Evolutionary conservation across 2,329 filamentous ascomycete species (phyloP), one percentile per base, ranked within the genome.

Genomic region (Alternaria angustiovoidea): DNA sequence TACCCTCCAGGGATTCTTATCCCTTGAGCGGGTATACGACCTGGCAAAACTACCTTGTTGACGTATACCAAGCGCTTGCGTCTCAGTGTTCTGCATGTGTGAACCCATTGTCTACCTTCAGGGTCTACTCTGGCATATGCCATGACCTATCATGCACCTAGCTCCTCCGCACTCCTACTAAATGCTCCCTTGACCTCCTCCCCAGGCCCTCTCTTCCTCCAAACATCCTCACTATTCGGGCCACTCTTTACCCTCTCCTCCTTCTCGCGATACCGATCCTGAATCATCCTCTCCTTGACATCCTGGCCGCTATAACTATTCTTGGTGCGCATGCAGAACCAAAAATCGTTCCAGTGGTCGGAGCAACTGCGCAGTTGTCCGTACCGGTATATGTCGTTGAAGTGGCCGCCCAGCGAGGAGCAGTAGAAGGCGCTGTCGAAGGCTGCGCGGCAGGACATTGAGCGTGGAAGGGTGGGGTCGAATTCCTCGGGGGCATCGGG

Each of bases 381-480:
- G 75, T 93, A 90, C 39, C 95, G 91, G 84, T 98, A 99, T 38
- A 98, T 86, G 72, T 93, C 89, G 72, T 91, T 93, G 84, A 94
- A 97, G 78, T 98, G 94, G 1, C 94, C 93, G 54, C 93, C 94
- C 8, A 97, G 84, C 0, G 91, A 93, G 76, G 95, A 92, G 85
- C 95, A 99, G 84, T 94, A 92, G 86, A 94, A 97, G 61, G 94
- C 94, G 65, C 88, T 86, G 82, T 99, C 95, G 81, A 99, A 98
- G 69, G 93, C 91, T 62, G 90, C 86, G 52, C 92, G 90, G 83
- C 95, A 98, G 73, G 91, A 94, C 90, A 98, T 95, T 53, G 85
- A 88, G 42, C 88, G 89, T 0, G 93, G 92, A 63, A 95, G 91
- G 54, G 64, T 71, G 59, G 71, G 65, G 59, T 72, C 64, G 59